Percentiles rank a stretch among this genome's conserved stretches.
Conservation (phyloP, 2,329 filamentous ascomycete species). For the Aspergillus tanneri region DNA sequence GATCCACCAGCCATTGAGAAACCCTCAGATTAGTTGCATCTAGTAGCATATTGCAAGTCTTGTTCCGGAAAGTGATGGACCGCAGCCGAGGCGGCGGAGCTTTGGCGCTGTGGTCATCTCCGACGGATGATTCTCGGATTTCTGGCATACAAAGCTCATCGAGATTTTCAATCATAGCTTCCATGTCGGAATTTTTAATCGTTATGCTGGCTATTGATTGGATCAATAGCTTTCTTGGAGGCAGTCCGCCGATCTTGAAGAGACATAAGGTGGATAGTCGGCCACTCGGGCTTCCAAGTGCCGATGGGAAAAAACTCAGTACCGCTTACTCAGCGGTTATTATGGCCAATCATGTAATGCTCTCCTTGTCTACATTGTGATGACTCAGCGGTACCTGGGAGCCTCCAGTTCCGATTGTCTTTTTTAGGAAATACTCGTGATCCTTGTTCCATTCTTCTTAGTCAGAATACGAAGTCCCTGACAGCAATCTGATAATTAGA, state of each 20-base stretch:
- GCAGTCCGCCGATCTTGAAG: background rate
- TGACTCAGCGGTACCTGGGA: background rate
- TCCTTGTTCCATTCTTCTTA: too few species aligned
- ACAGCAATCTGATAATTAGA: background rate
- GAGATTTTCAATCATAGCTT: background rate
- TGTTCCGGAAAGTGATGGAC: background rate
- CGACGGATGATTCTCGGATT: background rate
- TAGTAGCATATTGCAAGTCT: background rate
- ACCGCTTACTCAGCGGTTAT: background rate
- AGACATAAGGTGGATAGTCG: background rate
- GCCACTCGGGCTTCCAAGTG: background rate
- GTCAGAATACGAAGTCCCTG: background rate
- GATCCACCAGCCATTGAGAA: conserved; percentile 8
- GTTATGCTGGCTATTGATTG: background rate
- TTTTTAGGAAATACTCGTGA: too few species aligned
- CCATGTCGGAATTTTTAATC: background rate
- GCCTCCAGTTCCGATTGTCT: background rate
- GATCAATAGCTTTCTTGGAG: background rate
- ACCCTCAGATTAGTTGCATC: background rate
- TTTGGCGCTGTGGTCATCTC: background rate
- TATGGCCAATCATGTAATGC: too few species aligned
- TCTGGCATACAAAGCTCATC: background rate
- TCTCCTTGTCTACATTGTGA: too few species aligned
- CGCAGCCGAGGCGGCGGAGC: background rate
- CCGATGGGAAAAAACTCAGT: background rate